These are phyloP conservation scores for Vitis vinifera DNA, from an alignment of 164 flowering plant species.

Conservation along the genomic window DNA sequence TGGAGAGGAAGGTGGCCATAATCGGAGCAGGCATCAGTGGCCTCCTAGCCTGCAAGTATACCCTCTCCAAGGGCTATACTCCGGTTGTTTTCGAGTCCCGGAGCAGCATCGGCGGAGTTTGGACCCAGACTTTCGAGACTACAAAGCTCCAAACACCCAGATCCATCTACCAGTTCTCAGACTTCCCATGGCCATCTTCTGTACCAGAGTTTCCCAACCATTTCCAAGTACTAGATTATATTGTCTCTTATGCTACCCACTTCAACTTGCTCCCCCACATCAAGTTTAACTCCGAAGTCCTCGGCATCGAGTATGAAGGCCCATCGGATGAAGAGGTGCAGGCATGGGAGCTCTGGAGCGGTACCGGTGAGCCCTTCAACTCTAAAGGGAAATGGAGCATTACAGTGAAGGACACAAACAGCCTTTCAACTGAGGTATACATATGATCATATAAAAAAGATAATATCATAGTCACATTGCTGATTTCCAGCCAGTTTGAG, in stretches of 20 bases:
- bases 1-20: conserved; percentile 49
- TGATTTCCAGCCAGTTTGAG: no score
- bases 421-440: conserved; percentile 20
- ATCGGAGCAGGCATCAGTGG: conserved; percentile 79
- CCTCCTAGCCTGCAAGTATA: conserved; percentile 64
- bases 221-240: conserved; percentile 45
- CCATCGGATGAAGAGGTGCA: conserved; percentile 22
- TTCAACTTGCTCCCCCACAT: conserved; percentile 31
- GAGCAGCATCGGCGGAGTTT: conserved; percentile 34
- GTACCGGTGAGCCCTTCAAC: conserved; percentile 29
- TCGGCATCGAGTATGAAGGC: conserved; percentile 28
- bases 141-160: conserved; percentile 61
- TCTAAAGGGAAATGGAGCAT: conserved; percentile 41
- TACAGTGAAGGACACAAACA: conserved; percentile 11
- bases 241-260: conserved; percentile 37
- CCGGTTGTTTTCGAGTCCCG: conserved; percentile 51
- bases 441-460: background rate
- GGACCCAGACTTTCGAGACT: conserved; percentile 44
- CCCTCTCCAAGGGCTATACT: conserved; percentile 37
- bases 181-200: conserved; percentile 64
- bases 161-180: conserved; percentile 50
- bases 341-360: conserved; percentile 38
- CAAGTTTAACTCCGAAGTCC: conserved; percentile 33
- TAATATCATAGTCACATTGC: no score
- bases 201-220: conserved; percentile 42